Conservation (phyloP, 345 rosid genomes). For the Physaria fendleri region DNA sequence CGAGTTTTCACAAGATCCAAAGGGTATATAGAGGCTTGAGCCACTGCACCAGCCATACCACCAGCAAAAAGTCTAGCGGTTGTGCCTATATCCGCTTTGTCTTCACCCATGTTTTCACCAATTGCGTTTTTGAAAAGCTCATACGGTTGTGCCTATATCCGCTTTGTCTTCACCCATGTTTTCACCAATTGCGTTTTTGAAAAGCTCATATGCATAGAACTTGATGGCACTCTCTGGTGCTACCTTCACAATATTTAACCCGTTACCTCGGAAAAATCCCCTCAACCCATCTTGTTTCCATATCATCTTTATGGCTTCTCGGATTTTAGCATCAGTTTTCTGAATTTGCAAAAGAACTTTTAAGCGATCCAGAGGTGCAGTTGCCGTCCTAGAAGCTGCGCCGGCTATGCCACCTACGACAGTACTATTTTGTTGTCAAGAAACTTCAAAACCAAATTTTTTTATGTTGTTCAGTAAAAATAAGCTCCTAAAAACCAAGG, state of each 20-base stretch:
- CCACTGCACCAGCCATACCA: constrained; percentile 91
- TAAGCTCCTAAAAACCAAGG: background rate
- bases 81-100: constrained; percentile 51
- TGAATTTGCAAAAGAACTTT: constrained; percentile 84
- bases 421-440: background rate
- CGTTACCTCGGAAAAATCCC: constrained; percentile 78
- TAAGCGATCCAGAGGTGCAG: constrained; percentile 88
- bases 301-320: constrained; percentile 62
- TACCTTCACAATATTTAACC: constrained; percentile 77
- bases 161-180: constrained; percentile 44
- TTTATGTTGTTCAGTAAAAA: background rate
- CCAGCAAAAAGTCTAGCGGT: constrained; percentile 68
- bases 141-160: constrained; percentile 67
- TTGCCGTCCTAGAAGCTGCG: constrained; percentile 79
- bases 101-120: constrained; percentile 43
- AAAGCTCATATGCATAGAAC: constrained; percentile 71
- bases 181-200: constrained; percentile 52
- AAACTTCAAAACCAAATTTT: background rate
- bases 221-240: constrained; percentile 91
- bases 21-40: constrained; percentile 82
- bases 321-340: constrained; percentile 47
- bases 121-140: constrained; percentile 64
- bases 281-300: constrained; percentile 54
- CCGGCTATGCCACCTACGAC: constrained; percentile 72
- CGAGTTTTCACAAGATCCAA: constrained; percentile 93